Evolutionary conservation across 202 grass and related monocot species (phyloP).

Genomic region (Panicum hallii): DNA sequence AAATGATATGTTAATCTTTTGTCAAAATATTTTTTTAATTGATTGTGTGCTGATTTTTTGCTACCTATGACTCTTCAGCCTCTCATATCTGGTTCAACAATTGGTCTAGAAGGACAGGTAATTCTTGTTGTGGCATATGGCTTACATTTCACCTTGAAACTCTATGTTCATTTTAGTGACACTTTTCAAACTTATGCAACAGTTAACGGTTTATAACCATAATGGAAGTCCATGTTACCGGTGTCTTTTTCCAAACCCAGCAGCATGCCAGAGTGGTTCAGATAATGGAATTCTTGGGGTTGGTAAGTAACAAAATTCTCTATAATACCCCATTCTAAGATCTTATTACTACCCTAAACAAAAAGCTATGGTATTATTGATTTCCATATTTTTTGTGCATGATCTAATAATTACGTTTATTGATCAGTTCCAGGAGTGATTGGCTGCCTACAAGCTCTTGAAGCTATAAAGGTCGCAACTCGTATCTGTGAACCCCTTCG

Average conservation of each 20-base stretch:
- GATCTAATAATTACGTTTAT: constrained; percentile 20
- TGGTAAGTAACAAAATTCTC: constrained; percentile 55
- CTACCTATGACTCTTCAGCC: constrained; percentile 45
- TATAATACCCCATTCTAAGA: neutral
- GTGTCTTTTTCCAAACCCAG: constrained; percentile 76
- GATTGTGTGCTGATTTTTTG: neutral
- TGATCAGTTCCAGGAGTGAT: constrained; percentile 82
- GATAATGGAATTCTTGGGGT: constrained; percentile 81
- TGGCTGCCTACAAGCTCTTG: constrained; percentile 88
- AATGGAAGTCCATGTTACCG: constrained; percentile 89
- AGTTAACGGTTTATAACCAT: constrained; percentile 85
- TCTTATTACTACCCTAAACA: neutral
- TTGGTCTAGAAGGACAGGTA: constrained; percentile 90
- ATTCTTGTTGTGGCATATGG: neutral
- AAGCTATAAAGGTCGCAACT: constrained; percentile 82
- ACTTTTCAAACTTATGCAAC: constrained; percentile 21
- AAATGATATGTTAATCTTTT: neutral
- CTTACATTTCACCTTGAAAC: neutral
- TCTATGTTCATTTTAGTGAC: constrained; percentile 32
- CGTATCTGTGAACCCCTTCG: constrained; percentile 79
- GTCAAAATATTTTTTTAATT: neutral
- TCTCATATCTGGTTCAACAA: constrained; percentile 78
- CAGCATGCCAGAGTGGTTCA: constrained; percentile 78
- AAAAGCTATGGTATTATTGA: no score
- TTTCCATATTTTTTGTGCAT: neutral